phyloP scores from a whole-genome alignment of 2,329 filamentous ascomycete genomes.

The Aureobasidium sp. region DNA sequence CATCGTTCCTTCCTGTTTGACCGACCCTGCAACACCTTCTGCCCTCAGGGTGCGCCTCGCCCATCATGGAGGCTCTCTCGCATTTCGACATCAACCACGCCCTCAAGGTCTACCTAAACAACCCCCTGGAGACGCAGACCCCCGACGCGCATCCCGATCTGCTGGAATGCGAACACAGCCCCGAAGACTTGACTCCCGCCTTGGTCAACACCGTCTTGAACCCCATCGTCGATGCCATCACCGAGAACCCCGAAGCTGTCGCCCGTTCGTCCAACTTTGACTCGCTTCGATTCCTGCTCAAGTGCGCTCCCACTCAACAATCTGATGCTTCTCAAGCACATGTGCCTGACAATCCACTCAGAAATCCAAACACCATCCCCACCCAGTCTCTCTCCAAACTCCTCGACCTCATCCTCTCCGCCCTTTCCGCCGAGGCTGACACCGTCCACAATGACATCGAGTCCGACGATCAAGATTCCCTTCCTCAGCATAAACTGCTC shows the following conservation, averaged over 20 bases:
- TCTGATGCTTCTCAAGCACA: constrained; percentile 24
- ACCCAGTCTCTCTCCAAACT: constrained; percentile 83
- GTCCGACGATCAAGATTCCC: constrained; percentile 78
- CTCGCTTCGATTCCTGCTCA: constrained; percentile 89
- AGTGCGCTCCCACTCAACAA: constrained; percentile 60
- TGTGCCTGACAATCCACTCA: constrained; percentile 60
- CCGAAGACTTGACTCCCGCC: constrained; percentile 69
- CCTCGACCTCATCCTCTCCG: constrained; percentile 76
- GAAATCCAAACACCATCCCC: constrained; percentile 73
- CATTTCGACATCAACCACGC: constrained; percentile 95
- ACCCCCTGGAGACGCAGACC: constrained; percentile 74
- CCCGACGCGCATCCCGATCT: constrained; percentile 78
- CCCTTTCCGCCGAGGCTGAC: constrained; percentile 69
- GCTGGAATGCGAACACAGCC: constrained; percentile 86
- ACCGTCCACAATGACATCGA: constrained; percentile 80
- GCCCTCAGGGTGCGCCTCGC: not conserved
- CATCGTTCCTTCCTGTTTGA: not conserved
- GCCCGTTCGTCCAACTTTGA: constrained; percentile 74
- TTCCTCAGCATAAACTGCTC: constrained; percentile 76
- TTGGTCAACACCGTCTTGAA: constrained; percentile 83
- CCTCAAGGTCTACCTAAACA: constrained; percentile 93
- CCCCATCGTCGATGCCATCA: constrained; percentile 84
- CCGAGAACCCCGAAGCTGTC: constrained; percentile 85
- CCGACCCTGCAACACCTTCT: not conserved
- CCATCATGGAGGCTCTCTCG: constrained; percentile 20